Conservation (phyloP, 1,284 basidiomycete species). For the Fomitopsis pinicola region DNA sequence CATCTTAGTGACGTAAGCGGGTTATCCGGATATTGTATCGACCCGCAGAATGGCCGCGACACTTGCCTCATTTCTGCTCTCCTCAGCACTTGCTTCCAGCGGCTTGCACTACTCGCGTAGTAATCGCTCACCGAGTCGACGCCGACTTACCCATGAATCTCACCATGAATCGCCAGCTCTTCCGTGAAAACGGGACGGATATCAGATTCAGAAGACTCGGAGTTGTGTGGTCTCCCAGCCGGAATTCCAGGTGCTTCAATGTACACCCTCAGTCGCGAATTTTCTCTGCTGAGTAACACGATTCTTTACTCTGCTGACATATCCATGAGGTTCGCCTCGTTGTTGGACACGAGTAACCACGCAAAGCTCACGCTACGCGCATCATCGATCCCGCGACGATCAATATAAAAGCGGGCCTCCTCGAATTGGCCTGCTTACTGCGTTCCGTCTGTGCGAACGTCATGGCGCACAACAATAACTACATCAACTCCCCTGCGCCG, state of each 20-base stretch:
- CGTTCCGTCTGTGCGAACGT: not conserved
- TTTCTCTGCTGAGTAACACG: not conserved
- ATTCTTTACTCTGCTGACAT: not conserved
- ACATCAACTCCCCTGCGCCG: constrained; percentile 16
- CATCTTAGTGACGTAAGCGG: no score
- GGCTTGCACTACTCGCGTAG: no score
- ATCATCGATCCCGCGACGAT: not conserved
- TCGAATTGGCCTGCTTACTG: not conserved
- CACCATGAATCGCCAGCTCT: no score
- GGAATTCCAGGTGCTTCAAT: not conserved
- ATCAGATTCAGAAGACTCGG: no score
- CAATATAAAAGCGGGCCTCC: not conserved
- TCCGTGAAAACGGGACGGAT: no score
- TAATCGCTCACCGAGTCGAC: no score
- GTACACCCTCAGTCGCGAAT: not conserved
- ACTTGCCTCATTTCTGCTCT: no score
- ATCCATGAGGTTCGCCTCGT: not conserved
- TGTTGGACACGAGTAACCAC: not conserved
- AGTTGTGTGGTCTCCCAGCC: not conserved
- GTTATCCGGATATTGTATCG: no score
- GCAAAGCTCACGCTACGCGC: not conserved
- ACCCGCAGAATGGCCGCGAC: no score
- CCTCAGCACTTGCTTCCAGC: no score
- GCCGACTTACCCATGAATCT: no score
- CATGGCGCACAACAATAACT: not conserved